phyloP scores from a whole-genome alignment of 2,329 filamentous ascomycete species.

The Diplocarpon rosae region DNA sequence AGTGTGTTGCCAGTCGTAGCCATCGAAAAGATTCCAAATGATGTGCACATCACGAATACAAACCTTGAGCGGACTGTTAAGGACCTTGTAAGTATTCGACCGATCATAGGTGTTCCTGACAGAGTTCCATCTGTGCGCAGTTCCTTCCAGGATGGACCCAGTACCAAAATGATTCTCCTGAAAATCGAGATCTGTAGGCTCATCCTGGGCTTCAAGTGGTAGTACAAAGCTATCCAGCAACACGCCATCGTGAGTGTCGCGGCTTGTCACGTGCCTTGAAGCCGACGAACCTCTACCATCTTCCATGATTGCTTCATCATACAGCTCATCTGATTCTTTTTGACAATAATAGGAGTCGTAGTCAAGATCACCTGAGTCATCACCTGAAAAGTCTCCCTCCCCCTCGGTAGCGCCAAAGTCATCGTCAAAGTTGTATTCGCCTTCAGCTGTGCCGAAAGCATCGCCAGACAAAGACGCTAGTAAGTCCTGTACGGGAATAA shows the following conservation, averaged over 20 bases:
- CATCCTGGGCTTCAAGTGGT: constrained; percentile 32
- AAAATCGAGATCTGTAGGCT: constrained; percentile 50
- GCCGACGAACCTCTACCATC: constrained; percentile 16
- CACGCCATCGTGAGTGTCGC: constrained; percentile 36
- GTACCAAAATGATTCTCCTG: constrained; percentile 68
- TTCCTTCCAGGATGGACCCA: constrained; percentile 48
- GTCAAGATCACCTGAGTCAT: constrained; percentile 31
- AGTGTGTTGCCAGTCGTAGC: constrained; percentile 90
- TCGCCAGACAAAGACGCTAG: constrained; percentile 84
- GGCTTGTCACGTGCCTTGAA: constrained; percentile 22
- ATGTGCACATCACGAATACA: constrained; percentile 78
- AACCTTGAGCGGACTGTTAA: constrained; percentile 62
- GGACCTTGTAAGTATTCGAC: constrained; percentile 48
- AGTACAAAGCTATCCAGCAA: constrained; percentile 34
- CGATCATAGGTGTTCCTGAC: constrained; percentile 62
- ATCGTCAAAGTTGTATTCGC: constrained; percentile 51
- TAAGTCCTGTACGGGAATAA: constrained; percentile 78
- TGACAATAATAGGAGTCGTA: constrained; percentile 39
- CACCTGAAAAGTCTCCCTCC: constrained; percentile 33
- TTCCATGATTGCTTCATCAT: constrained; percentile 29
- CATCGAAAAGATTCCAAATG: constrained; percentile 97
- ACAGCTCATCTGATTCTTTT: constrained; percentile 25
- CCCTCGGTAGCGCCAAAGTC: constrained; percentile 44
- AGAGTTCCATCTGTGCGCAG: constrained; percentile 72
- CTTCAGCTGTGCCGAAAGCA: constrained; percentile 56